These are phyloP conservation scores for Chlorencoelia australis DNA, from an alignment of 2,329 filamentous ascomycete genomes.

Conservation along the genomic window DNA sequence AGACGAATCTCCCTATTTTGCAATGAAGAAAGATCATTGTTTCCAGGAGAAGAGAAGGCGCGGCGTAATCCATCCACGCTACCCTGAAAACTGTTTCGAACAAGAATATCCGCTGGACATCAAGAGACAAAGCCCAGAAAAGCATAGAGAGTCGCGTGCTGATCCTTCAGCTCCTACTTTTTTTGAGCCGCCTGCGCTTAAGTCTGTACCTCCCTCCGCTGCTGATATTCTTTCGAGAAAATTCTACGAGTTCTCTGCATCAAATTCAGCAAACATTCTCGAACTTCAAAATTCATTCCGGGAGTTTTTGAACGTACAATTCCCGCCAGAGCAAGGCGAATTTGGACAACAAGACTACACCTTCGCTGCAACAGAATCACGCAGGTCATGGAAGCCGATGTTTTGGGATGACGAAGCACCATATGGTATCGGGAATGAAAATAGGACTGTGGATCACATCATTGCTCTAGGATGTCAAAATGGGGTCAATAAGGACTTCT, in stretches of 20 bases:
- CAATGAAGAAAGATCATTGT: no score
- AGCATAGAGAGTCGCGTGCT: no score
- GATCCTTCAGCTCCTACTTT: no score
- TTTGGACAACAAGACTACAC: constrained; percentile 40
- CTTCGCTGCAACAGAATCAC: constrained; percentile 38
- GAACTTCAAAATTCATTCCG: constrained; percentile 48
- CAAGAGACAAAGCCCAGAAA: no score
- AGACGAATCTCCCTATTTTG: no score
- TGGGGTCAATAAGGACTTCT: constrained; percentile 41
- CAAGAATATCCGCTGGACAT: no score
- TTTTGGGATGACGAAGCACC: constrained; percentile 20
- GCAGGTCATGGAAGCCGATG: constrained; percentile 27
- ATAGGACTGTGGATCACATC: constrained; percentile 44
- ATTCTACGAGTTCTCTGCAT: constrained; percentile 16
- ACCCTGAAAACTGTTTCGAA: no score
- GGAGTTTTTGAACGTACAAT: constrained; percentile 40
- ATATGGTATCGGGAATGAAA: constrained; percentile 19
- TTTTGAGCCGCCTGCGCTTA: no score
- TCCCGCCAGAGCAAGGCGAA: constrained; percentile 37
- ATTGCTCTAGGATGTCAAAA: constrained; percentile 49
- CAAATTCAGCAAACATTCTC: constrained; percentile 31
- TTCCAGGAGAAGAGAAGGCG: no score
- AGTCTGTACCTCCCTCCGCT: no score
- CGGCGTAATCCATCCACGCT: no score
- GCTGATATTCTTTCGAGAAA: no score